Evolutionary conservation across 2,329 filamentous ascomycete genomes (phyloP).

Genomic region (Verticillium alfalfae): DNA sequence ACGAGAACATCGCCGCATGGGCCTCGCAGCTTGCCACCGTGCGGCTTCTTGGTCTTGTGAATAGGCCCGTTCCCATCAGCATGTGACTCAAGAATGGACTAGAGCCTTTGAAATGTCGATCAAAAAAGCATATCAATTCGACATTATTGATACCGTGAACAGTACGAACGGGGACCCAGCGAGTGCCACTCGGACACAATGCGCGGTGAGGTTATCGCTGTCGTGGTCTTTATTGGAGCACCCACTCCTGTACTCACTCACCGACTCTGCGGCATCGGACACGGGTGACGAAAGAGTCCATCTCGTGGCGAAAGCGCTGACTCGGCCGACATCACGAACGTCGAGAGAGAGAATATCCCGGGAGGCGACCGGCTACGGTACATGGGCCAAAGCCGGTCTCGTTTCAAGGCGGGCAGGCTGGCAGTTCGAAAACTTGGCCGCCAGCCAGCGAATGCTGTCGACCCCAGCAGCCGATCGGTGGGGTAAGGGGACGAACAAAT

Average conservation of each 20-base stretch:
- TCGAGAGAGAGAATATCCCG: not conserved
- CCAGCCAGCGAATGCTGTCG: not conserved
- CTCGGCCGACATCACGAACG: not conserved
- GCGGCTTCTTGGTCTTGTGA: not conserved
- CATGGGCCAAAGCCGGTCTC: not conserved
- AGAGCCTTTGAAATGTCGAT: not conserved
- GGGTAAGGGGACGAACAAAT: not conserved
- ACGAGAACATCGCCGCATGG: not conserved
- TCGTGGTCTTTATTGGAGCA: not conserved
- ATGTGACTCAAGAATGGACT: too few relatives aligned
- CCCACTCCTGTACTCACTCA: not conserved
- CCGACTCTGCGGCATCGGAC: not conserved
- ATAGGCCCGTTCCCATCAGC: not conserved
- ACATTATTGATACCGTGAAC: not conserved
- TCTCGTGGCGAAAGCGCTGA: not conserved
- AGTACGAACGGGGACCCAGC: not conserved
- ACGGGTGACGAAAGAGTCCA: not conserved
- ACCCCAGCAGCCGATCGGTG: not conserved
- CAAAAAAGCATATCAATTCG: not conserved
- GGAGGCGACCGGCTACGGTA: not conserved
- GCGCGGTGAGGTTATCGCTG: not conserved
- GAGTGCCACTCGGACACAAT: not conserved
- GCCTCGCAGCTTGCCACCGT: not conserved
- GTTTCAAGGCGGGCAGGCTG: not conserved
- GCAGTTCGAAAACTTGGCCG: not conserved